A percentile compares a stretch with the other conserved stretches of the same genome.
Conservation (phyloP, 495 filamentous ascomycete genomes). For the Penicillium desertorum region DNA sequence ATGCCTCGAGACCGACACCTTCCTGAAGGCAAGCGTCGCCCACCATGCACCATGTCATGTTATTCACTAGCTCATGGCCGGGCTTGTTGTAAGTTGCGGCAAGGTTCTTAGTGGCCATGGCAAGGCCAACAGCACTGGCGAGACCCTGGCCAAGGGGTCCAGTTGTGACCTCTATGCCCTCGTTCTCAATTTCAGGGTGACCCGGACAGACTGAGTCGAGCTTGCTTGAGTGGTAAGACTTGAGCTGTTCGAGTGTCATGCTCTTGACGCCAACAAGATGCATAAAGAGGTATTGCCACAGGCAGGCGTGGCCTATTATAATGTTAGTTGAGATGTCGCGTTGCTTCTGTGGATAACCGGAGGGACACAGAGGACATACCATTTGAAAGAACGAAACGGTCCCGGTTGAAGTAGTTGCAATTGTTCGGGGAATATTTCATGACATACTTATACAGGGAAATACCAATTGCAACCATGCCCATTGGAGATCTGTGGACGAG, state of each 20-base stretch:
- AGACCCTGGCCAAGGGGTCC: conserved; percentile 58
- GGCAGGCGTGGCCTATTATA: conserved; percentile 48
- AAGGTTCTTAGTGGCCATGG: conserved; percentile 58
- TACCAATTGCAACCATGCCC: conserved; percentile 71
- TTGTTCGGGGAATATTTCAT: conserved; percentile 92
- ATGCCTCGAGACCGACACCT: conserved; percentile 55
- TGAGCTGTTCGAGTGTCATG: conserved; percentile 57
- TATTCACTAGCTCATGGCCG: conserved; percentile 45
- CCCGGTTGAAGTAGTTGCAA: conserved; percentile 80
- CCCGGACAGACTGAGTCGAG: conserved; percentile 38
- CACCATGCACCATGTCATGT: conserved; percentile 54
- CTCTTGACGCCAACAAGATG: conserved; percentile 54
- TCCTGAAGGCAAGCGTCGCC: conserved; percentile 61
- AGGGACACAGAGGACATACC: conserved; percentile 8
- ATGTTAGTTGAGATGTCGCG: too few relatives aligned
- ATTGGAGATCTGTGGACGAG: too few relatives aligned
- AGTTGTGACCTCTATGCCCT: too few relatives aligned
- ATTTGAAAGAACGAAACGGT: conserved; percentile 79
- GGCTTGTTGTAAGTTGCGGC: conserved; percentile 53
- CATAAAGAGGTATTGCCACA: conserved; percentile 55
- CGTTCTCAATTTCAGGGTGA: too few relatives aligned
- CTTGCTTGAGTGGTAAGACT: conserved; percentile 52
- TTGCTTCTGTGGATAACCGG: too few relatives aligned
- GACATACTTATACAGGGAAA: conserved; percentile 84
- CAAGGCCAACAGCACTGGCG: conserved; percentile 57